Evolutionary conservation across 2,329 filamentous ascomycete species (phyloP).

Genomic region (Ophiognomonia clavigignenti-juglandacearum): DNA sequence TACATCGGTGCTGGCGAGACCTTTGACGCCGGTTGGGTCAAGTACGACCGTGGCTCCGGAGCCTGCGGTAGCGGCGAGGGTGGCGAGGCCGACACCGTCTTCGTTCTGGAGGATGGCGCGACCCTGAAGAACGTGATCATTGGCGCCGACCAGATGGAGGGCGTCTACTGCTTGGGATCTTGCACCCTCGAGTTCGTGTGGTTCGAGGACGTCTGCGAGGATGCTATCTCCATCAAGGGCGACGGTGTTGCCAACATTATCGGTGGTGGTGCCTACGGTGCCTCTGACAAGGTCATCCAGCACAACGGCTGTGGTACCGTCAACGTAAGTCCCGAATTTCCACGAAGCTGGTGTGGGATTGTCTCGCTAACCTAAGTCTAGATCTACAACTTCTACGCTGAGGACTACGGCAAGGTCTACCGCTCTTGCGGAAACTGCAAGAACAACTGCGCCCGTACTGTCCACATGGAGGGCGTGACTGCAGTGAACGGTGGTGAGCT

Average conservation of each 20-base stretch:
- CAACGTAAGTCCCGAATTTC: too few species aligned
- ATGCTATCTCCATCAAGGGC: conserved; percentile 31
- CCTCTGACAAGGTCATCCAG: conserved; percentile 33
- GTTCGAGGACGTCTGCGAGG: conserved; percentile 31
- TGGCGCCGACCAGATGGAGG: conserved; percentile 42
- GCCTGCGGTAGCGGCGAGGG: conserved; percentile 17
- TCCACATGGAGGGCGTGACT: conserved; percentile 36
- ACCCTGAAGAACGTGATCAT: conserved; percentile 48
- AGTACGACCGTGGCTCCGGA: conserved; percentile 15
- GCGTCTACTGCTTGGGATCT: conserved; percentile 42
- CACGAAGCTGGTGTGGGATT: too few species aligned
- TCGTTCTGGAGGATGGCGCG: conserved; percentile 44
- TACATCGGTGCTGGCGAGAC: conserved; percentile 13
- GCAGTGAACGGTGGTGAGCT: conserved; percentile 21
- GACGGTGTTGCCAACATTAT: conserved; percentile 29
- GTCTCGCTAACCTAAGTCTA: too few species aligned
- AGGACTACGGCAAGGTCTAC: conserved; percentile 44
- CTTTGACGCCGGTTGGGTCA: conserved; percentile 30
- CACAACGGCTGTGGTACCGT: conserved; percentile 33
- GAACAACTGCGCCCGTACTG: conserved; percentile 34
- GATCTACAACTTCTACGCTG: conserved; percentile 33
- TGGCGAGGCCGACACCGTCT: conserved; percentile 38
- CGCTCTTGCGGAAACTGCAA: conserved; percentile 43
- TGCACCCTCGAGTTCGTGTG: conserved; percentile 34
- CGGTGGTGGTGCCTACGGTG: conserved; percentile 32